phyloP scores from a whole-genome alignment of 768 basidiomycete genomes.

The Sarcodon aspratus region DNA sequence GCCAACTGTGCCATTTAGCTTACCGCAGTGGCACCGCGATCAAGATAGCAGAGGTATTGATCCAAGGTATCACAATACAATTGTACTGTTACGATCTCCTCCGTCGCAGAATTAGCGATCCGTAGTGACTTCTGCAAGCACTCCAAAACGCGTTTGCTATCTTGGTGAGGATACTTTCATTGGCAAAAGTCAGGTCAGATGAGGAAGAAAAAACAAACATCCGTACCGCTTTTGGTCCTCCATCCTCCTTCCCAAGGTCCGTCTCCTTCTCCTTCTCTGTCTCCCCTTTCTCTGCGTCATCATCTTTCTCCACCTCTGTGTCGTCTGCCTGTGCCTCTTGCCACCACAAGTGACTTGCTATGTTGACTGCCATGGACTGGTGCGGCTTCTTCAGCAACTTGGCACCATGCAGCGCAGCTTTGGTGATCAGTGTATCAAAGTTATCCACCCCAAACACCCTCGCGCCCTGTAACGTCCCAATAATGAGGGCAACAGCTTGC shows the following conservation, averaged over 20 bases:
- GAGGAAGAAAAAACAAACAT: background rate
- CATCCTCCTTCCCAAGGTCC: conserved; percentile 15
- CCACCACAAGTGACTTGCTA: conserved; percentile 99
- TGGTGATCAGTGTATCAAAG: conserved; percentile 96
- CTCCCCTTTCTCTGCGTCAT: conserved; percentile 19
- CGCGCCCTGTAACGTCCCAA: conserved; percentile 80
- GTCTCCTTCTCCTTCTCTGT: conserved; percentile 30
- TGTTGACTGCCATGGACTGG: conserved; percentile 87
- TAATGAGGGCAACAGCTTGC: conserved; percentile 94
- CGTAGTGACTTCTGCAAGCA: conserved; percentile 95
- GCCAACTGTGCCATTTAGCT: conserved; percentile 16
- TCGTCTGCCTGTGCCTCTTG: conserved; percentile 50
- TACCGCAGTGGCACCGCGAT: conserved; percentile 86
- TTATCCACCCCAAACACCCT: conserved; percentile 91
- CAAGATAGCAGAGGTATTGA: conserved; percentile 92
- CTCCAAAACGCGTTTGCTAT: conserved; percentile 95
- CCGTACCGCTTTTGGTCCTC: conserved; percentile 16
- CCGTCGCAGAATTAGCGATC: conserved; percentile 92
- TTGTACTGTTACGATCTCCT: conserved; percentile 94
- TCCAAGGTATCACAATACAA: conserved; percentile 95
- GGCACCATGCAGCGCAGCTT: conserved; percentile 95
- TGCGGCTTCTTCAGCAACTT: conserved; percentile 97
- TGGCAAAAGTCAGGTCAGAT: conserved; percentile 1
- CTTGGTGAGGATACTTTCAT: conserved; percentile 70
- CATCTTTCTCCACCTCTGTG: conserved; percentile 27